Percentiles rank a stretch among this genome's conserved stretches.
These are phyloP conservation scores for Macrophomina phaseolina DNA, from an alignment of 2,329 filamentous ascomycete species.

Conservation along the genomic window DNA sequence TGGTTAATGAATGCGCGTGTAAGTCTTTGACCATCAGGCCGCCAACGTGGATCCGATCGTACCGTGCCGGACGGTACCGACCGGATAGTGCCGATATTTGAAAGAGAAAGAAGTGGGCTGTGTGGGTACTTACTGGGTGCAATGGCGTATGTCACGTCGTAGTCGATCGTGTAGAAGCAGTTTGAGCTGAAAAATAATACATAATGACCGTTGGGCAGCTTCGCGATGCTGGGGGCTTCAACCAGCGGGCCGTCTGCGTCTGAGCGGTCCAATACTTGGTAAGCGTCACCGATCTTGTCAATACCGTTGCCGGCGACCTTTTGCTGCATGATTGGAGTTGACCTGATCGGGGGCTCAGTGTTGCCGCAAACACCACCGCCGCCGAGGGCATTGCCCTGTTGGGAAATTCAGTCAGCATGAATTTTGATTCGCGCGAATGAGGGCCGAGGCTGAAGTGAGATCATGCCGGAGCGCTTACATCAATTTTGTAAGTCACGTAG, in stretches of 20 bases:
- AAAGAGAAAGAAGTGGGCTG: neutral
- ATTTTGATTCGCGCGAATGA: neutral
- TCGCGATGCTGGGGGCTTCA: constrained; percentile 64
- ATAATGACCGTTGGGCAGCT: constrained; percentile 57
- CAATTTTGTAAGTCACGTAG: constrained; percentile 70
- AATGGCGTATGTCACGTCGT: constrained; percentile 66
- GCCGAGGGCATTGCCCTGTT: constrained; percentile 59
- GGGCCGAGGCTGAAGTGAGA: neutral
- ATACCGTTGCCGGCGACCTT: constrained; percentile 58
- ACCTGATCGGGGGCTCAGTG: constrained; percentile 42
- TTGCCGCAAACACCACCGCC: constrained; percentile 55
- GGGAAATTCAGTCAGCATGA: constrained; percentile 56
- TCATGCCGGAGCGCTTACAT: constrained; percentile 40
- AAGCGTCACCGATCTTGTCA: constrained; percentile 57
- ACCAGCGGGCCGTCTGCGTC: constrained; percentile 61
- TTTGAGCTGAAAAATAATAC: constrained; percentile 68
- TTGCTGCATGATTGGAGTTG: constrained; percentile 65
- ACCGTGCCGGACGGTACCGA: neutral
- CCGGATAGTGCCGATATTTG: neutral
- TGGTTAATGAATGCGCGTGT: neutral
- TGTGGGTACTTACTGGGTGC: constrained; percentile 19
- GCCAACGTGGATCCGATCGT: neutral
- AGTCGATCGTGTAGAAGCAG: constrained; percentile 60
- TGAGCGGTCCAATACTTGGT: constrained; percentile 55
- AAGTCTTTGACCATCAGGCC: neutral